A percentile compares a stretch with the other conserved stretches of the same genome.
Evolutionary conservation across 2,329 filamentous ascomycete genomes (phyloP).

Genomic region (Ceratocystiopsis minuta): DNA sequence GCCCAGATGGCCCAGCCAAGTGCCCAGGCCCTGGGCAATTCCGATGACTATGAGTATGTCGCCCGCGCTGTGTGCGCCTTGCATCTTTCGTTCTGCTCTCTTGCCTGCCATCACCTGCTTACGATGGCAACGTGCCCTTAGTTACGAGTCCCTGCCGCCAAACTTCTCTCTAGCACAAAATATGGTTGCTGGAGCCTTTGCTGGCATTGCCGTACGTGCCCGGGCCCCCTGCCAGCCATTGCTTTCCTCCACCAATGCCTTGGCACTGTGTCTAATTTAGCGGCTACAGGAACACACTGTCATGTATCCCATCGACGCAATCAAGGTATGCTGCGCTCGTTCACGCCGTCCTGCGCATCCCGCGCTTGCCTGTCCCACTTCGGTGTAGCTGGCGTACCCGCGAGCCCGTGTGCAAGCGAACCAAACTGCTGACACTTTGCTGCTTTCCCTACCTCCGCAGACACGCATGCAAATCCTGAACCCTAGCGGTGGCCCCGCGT

Average conservation of each 20-base stretch:
- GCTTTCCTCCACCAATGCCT: too few relatives aligned
- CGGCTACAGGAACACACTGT: constrained; percentile 72
- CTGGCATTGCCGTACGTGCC: constrained; percentile 68
- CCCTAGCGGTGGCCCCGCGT: constrained; percentile 61
- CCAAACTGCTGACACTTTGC: too few relatives aligned
- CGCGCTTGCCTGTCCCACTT: too few relatives aligned
- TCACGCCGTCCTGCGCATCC: too few relatives aligned
- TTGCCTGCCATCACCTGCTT: neutral
- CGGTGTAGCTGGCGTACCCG: too few relatives aligned
- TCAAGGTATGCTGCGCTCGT: constrained; percentile 50
- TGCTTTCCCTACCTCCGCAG: constrained; percentile 30
- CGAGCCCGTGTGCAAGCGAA: neutral
- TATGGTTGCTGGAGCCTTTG: constrained; percentile 91
- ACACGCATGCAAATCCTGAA: constrained; percentile 96
- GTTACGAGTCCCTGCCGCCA: constrained; percentile 83
- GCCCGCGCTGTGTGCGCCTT: neutral
- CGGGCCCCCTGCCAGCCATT: too few relatives aligned
- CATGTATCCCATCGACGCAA: constrained; percentile 96
- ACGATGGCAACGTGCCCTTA: constrained; percentile 14
- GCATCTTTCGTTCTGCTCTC: neutral
- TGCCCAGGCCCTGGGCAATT: constrained; percentile 43
- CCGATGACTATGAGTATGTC: constrained; percentile 49
- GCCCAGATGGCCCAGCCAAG: constrained; percentile 52
- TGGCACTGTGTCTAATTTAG: too few relatives aligned
- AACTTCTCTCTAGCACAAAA: constrained; percentile 91